A percentile compares a stretch with the other conserved stretches of the same genome.
phyloP scores from a whole-genome alignment of 2,329 filamentous ascomycete genomes.

The Colletotrichum musae region DNA sequence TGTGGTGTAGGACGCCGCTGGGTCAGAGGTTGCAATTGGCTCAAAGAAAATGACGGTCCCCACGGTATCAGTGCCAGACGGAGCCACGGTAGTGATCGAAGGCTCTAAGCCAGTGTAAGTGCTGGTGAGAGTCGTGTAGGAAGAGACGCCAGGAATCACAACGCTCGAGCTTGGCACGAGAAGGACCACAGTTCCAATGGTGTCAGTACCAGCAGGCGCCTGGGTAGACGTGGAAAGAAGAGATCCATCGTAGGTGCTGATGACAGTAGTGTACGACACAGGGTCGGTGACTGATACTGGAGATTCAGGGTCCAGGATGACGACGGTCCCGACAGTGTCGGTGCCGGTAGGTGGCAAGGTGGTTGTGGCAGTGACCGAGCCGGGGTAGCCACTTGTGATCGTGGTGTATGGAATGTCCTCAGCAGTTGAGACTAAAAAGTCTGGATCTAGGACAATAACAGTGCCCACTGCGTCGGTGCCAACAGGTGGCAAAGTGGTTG shows the following conservation, averaged over 20 bases:
- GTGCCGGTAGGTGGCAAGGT: background rate
- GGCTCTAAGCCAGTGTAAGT: slow-evolving; percentile 9
- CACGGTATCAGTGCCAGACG: slow-evolving; percentile 11
- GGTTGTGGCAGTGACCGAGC: slow-evolving; percentile 1
- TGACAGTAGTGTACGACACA: slow-evolving; percentile 3
- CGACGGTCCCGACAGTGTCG: slow-evolving; percentile 4
- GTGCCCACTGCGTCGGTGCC: slow-evolving; percentile 4
- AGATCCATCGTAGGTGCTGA: slow-evolving; percentile 13
- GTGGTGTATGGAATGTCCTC: slow-evolving; percentile 5
- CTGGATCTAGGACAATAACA: background rate
- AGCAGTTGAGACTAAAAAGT: background rate
- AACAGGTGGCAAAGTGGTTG: slow-evolving; percentile 5
- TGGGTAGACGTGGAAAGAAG: slow-evolving; percentile 1
- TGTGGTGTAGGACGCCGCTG: background rate
- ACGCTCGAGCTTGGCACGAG: slow-evolving; percentile 4
- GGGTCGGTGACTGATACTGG: background rate
- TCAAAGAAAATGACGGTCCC: slow-evolving; percentile 18
- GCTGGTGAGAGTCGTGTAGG: slow-evolving; percentile 10
- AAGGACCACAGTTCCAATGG: slow-evolving; percentile 12
- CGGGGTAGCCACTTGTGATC: slow-evolving; percentile 8
- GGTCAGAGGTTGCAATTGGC: background rate
- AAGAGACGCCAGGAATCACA: background rate
- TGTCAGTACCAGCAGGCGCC: slow-evolving; percentile 18
- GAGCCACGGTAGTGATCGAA: background rate
- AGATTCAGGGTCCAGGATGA: slow-evolving; percentile 9